Percentiles rank a stretch among this genome's conserved stretches.
Conservation (phyloP, 768 basidiomycete species). For the Lyophyllum semitale region DNA sequence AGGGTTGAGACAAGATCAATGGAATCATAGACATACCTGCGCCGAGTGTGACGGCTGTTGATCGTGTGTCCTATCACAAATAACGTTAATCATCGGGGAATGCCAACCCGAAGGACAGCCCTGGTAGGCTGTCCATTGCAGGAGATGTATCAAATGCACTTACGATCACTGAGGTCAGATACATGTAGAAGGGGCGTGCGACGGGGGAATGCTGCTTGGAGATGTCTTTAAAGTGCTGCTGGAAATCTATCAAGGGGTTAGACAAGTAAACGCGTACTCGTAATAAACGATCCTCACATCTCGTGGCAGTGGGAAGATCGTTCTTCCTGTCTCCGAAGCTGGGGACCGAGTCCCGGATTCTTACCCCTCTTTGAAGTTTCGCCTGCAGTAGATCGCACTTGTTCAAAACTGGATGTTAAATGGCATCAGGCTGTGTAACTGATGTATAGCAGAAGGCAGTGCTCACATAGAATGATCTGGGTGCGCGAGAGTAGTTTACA, state of each 20-base stretch:
- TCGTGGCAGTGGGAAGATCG: slow-evolving; percentile 65
- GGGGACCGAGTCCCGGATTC: slow-evolving; percentile 68
- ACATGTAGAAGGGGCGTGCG: slow-evolving; percentile 67
- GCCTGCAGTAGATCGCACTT: slow-evolving; percentile 74
- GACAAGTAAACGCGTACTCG: neutral
- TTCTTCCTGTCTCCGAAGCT: slow-evolving; percentile 77
- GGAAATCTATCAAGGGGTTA: slow-evolving; percentile 56
- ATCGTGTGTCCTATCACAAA: slow-evolving; percentile 61
- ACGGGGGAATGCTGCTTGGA: slow-evolving; percentile 61
- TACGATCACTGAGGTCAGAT: slow-evolving; percentile 79
- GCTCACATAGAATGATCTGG: slow-evolving; percentile 53
- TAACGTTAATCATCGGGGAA: slow-evolving; percentile 10
- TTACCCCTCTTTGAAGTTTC: slow-evolving; percentile 68
- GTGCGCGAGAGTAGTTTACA: slow-evolving; percentile 64
- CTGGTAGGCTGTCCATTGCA: slow-evolving; percentile 2
- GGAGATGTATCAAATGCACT: slow-evolving; percentile 27
- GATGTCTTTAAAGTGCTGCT: slow-evolving; percentile 79
- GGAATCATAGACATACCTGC: slow-evolving; percentile 44
- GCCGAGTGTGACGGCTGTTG: slow-evolving; percentile 70
- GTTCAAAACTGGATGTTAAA: slow-evolving; percentile 48
- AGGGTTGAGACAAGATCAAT: slow-evolving; percentile 5
- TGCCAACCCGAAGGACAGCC: slow-evolving; percentile 3
- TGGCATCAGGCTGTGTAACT: slow-evolving; percentile 1
- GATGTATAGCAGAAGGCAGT: neutral
- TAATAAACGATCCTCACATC: slow-evolving; percentile 49